A percentile compares a stretch with the other conserved stretches of the same genome.
Conservation (phyloP, 2,329 filamentous ascomycete species). For the Aotearoamyces nothofagi region DNA sequence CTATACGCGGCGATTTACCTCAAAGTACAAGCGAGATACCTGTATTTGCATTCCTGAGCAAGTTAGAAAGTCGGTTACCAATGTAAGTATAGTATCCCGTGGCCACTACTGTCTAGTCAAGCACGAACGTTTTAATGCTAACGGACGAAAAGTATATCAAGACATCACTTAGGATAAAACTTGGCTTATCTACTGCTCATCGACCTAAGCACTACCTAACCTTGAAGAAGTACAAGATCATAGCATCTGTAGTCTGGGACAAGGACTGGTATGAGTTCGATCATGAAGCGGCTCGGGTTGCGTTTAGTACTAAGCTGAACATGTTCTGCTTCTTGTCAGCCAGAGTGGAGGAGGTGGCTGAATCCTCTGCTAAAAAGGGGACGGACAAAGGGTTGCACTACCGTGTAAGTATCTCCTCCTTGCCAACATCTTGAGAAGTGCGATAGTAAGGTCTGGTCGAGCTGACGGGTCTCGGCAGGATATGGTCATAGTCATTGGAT, state of each 20-base stretch:
- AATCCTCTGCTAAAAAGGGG: constrained; percentile 5
- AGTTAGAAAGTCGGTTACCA: neutral
- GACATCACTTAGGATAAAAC: neutral
- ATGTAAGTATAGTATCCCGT: neutral
- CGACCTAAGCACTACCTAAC: neutral
- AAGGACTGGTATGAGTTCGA: neutral
- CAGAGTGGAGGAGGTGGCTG: constrained; percentile 3
- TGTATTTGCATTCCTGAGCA: neutral
- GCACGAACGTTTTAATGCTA: neutral
- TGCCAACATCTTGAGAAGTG: constrained; percentile 4
- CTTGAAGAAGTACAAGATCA: neutral
- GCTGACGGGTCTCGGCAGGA: constrained; percentile 6
- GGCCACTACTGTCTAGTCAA: too few species aligned
- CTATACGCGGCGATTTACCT: neutral
- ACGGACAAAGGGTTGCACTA: constrained; percentile 4
- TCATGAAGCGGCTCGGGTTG: neutral
- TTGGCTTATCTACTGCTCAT: neutral
- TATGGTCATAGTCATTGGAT: constrained; percentile 4
- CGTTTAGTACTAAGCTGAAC: neutral
- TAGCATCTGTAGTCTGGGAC: neutral
- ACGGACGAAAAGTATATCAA: neutral
- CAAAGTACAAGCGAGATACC: neutral
- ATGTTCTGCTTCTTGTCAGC: neutral
- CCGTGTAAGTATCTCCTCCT: constrained; percentile 5
- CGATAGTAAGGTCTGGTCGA: constrained; percentile 3